A percentile compares a stretch with the other conserved stretches of the same genome.
These are phyloP conservation scores for Hyphopichia burtonii DNA, from an alignment of 1,139 yeast genomes.

Conservation along the genomic window DNA sequence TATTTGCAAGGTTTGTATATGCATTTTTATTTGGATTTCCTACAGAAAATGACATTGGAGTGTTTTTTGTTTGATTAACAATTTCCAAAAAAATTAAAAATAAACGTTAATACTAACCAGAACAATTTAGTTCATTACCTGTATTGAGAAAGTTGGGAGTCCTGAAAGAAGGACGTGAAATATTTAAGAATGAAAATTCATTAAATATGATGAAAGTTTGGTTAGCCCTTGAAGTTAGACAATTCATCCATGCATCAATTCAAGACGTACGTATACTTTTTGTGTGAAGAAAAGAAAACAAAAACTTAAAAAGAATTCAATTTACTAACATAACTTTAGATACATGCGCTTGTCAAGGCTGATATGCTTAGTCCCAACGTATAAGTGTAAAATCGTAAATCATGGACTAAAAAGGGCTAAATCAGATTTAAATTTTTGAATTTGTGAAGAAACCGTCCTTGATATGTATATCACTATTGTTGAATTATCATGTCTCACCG, in stretches of 20 bases:
- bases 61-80: conserved; percentile 9
- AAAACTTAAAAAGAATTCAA: no score
- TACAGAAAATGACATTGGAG: conserved; percentile 29
- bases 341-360: conserved; percentile 48
- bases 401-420: no score
- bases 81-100: background rate
- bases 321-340: conserved; percentile 32
- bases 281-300: background rate
- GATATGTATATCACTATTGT: no score
- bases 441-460: no score
- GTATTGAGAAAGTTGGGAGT: conserved; percentile 81
- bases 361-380: conserved; percentile 51
- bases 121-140: conserved; percentile 70
- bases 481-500: no score
- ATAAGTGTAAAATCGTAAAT: no score
- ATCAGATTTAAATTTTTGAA: no score
- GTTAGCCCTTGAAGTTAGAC: conserved; percentile 87
- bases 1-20: conserved; percentile 91
- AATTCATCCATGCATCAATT: conserved; percentile 80
- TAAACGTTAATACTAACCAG: background rate
- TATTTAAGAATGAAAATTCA: conserved; percentile 58
- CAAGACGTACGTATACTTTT: conserved; percentile 56
- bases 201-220: conserved; percentile 86
- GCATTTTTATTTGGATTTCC: conserved; percentile 60
- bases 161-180: conserved; percentile 60